Percentiles rank a stretch among this genome's conserved stretches.
phyloP scores from a whole-genome alignment of 2,329 filamentous ascomycete genomes.

The Periconia macrospinosa region DNA sequence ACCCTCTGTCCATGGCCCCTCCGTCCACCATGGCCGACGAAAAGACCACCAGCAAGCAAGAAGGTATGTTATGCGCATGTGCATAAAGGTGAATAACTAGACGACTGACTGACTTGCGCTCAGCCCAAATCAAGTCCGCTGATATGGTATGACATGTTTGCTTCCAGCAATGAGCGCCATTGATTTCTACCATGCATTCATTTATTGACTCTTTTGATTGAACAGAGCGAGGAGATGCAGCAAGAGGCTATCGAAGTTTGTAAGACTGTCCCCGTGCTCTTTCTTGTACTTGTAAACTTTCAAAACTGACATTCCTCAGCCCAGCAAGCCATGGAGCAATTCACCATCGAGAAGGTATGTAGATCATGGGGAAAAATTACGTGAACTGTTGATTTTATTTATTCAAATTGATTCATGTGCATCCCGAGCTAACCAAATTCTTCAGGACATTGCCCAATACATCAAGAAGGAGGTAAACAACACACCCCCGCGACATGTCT shows the following conservation, averaged over 20 bases:
- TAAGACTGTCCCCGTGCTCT: conserved; percentile 52
- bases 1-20: too few species aligned
- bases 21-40: conserved; percentile 45
- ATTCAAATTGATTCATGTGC: background rate
- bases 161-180: too few species aligned
- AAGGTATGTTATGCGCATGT: conserved; percentile 48
- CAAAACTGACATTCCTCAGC: conserved; percentile 51
- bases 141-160: conserved; percentile 76
- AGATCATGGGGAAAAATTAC: background rate
- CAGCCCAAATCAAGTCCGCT: conserved; percentile 95
- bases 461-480: conserved; percentile 82
- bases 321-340: conserved; percentile 72
- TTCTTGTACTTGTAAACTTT: conserved; percentile 2
- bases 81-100: background rate
- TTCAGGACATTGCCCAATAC: conserved; percentile 90
- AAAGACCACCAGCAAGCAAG: conserved; percentile 60
- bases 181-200: too few species aligned
- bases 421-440: conserved; percentile 4
- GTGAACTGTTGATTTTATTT: background rate
- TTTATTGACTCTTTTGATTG: too few species aligned
- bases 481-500: background rate
- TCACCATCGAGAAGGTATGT: conserved; percentile 69
- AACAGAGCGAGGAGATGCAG: conserved; percentile 94
- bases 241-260: conserved; percentile 93
- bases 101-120: conserved; percentile 28